Conservation (phyloP, 202 grass and related monocot genomes). For the Schoenoplectus tabernaemontani region DNA sequence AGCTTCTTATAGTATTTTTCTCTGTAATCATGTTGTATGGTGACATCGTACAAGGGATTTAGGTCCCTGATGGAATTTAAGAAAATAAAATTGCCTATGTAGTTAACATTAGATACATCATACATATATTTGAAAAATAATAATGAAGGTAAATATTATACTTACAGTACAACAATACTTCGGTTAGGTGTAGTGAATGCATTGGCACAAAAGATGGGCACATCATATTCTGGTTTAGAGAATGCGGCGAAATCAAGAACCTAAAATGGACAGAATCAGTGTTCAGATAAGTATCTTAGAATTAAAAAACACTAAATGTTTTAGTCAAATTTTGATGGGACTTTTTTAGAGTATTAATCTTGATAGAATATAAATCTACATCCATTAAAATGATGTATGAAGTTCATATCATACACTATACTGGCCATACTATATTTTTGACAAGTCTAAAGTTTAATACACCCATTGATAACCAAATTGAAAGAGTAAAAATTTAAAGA, state of each 20-base stretch:
- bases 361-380: neutral
- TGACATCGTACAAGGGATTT: slow-evolving; percentile 83
- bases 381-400: neutral
- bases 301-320: no score
- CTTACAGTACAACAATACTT: slow-evolving; percentile 78
- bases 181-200: slow-evolving; percentile 54
- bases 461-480: neutral
- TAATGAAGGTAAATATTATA: slow-evolving; percentile 4
- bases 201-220: slow-evolving; percentile 93
- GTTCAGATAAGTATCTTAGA: slow-evolving; percentile 14
- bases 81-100: slow-evolving; percentile 25
- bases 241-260: slow-evolving; percentile 87
- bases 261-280: slow-evolving; percentile 26
- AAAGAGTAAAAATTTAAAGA: neutral
- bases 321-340: neutral
- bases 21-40: slow-evolving; percentile 46
- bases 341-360: neutral
- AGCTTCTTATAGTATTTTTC: slow-evolving; percentile 69
- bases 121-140: neutral
- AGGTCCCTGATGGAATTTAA: slow-evolving; percentile 58
- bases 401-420: neutral
- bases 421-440: neutral
- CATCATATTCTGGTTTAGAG: slow-evolving; percentile 69
- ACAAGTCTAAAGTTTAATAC: no score
- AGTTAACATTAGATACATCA: neutral